Evolutionary conservation across 306 rosid genomes (phyloP), one percentile per base, ranked within the genome.

Genomic region (Alnus glutinosa): DNA sequence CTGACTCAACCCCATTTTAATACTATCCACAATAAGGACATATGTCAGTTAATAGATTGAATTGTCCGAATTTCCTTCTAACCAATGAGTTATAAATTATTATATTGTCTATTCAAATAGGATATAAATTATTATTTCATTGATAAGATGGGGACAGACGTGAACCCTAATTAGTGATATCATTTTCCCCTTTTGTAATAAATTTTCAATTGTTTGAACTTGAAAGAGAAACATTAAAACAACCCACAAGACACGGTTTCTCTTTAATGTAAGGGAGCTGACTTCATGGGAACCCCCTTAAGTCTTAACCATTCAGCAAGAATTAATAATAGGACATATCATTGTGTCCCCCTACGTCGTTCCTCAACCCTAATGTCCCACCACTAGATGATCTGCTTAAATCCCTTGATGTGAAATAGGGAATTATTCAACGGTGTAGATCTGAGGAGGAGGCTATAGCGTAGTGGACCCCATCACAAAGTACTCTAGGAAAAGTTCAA

Each of bases 211-310:
- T 75, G 23, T 3, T 8, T 37, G 51, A 42, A 39, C 62, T 39
- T 7, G 23, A 47, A 12, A 67, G 55, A 51, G 39, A 73, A 48
- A 44, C 18, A 71, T 59, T 61, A 30, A 71, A 51, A 50, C 66
- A 44, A 13, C n/a, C 67, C 70, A 58, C 54, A 55, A 6, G 82
- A 85, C 89, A 85, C 89, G 88, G 73, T 58, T 3, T 80, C 84
- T 79, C 85, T 67, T 70, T 4, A 81, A 63, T 55, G 72, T 14
- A 23, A 74, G 74, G 62, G 83, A 76, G 88, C 89, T 81, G 91
- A 89, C 87, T 80, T 81, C 13, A 71, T 54, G 5, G 50, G 64
- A 19, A 28, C 12, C 9, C 15, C 14, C 79, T 83, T 47, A 58
- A 62, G 36, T 11, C 77, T 83, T 48, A 67, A 69, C 47, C 61